Evolutionary conservation across 805 yeast species (phyloP).

Genomic region (Cephaloascus albidus): DNA sequence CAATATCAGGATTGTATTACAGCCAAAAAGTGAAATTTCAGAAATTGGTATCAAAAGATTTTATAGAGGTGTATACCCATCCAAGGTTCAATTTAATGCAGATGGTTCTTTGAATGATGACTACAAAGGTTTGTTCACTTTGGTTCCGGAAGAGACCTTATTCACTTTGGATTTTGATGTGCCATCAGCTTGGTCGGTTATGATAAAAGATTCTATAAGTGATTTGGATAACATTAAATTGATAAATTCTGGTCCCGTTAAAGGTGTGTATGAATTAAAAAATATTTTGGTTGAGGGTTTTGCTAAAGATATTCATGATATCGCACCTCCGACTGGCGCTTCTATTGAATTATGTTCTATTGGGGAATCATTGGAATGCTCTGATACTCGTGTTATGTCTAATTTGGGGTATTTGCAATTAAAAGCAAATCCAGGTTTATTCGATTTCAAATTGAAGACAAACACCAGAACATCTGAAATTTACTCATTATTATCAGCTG

Average conservation of each 20-base stretch:
- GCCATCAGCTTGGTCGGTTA: slow-evolving; percentile 63
- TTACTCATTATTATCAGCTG: slow-evolving; percentile 24
- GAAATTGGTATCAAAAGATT: slow-evolving; percentile 47
- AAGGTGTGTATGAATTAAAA: slow-evolving; percentile 41
- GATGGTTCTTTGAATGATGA: slow-evolving; percentile 12
- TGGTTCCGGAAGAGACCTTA: slow-evolving; percentile 42
- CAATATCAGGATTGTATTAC: slow-evolving; percentile 42
- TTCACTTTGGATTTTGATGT: slow-evolving; percentile 48
- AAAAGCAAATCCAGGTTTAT: slow-evolving; percentile 61
- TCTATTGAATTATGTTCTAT: slow-evolving; percentile 27
- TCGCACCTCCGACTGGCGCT: slow-evolving; percentile 35
- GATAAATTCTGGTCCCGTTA: slow-evolving; percentile 24
- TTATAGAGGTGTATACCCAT: slow-evolving; percentile 38
- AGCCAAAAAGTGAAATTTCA: slow-evolving; percentile 40
- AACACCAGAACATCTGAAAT: slow-evolving; percentile 30
- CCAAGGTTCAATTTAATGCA: slow-evolving; percentile 18
- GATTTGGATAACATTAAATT: slow-evolving; percentile 58
- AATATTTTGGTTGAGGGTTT: slow-evolving; percentile 64
- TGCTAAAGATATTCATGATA: slow-evolving; percentile 34
- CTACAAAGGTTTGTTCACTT: slow-evolving; percentile 23
- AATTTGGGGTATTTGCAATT: slow-evolving; percentile 81
- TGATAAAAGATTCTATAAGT: slow-evolving; percentile 36
- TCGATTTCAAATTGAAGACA: slow-evolving; percentile 40
- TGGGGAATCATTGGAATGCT: slow-evolving; percentile 8
- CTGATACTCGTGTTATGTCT: slow-evolving; percentile 67